Conservation (phyloP, 2,329 filamentous ascomycete species). For the Periconia macrospinosa region DNA sequence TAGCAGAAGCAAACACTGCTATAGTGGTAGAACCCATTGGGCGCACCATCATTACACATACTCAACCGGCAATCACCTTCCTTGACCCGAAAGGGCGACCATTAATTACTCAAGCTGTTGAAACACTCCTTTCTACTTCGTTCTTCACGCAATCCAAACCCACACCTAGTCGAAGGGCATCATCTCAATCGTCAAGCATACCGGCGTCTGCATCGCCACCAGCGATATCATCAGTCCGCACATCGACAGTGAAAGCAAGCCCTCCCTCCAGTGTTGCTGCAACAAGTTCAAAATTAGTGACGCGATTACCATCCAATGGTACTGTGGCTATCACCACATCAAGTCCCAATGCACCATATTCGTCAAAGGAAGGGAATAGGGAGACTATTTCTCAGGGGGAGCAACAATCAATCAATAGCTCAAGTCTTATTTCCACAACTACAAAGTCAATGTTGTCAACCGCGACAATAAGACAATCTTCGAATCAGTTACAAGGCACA, state of each 20-base stretch:
- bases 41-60: constrained; percentile 27
- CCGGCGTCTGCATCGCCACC: constrained; percentile 5
- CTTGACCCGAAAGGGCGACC: constrained; percentile 32
- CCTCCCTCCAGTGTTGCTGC: not conserved
- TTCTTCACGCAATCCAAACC: constrained; percentile 30
- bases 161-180: constrained; percentile 11
- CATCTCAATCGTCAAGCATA: constrained; percentile 17
- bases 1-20: constrained; percentile 34
- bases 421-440: not conserved
- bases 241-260: not conserved
- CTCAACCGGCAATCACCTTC: constrained; percentile 36
- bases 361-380: constrained; percentile 20
- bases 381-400: constrained; percentile 1
- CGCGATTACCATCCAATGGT: constrained; percentile 12
- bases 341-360: constrained; percentile 27
- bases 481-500: not conserved
- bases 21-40: constrained; percentile 37
- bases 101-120: constrained; percentile 29
- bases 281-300: constrained; percentile 14
- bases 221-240: not conserved
- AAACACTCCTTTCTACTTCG: constrained; percentile 33
- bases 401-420: not conserved
- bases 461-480: not conserved
- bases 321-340: constrained; percentile 12
- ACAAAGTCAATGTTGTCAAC: not conserved